A percentile compares a stretch with the other conserved stretches of the same genome.
phyloP scores from a whole-genome alignment of 2,329 filamentous ascomycete genomes.

The Alternaria dauci region DNA sequence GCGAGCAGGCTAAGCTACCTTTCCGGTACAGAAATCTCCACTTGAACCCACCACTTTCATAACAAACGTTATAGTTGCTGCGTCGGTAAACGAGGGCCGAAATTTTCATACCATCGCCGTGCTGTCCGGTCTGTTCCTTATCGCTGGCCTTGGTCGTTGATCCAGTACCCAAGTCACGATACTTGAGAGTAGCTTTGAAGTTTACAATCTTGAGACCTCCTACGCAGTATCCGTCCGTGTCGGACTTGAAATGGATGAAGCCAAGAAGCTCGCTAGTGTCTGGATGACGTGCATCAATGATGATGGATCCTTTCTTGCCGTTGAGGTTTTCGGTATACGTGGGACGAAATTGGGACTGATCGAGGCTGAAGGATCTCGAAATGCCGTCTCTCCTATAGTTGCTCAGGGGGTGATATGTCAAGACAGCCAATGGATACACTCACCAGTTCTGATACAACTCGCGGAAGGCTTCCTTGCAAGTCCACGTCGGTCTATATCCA shows the following conservation, averaged over 20 bases:
- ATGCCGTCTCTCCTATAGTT: slow-evolving; percentile 21
- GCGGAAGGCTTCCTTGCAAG: not conserved
- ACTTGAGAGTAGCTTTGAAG: too few species aligned
- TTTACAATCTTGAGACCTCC: not conserved
- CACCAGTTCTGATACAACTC: slow-evolving; percentile 1
- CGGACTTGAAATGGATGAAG: slow-evolving; percentile 11
- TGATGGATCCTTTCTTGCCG: not conserved
- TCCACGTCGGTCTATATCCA: not conserved
- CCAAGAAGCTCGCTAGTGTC: slow-evolving; percentile 12
- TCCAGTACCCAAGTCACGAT: too few species aligned
- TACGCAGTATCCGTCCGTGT: not conserved
- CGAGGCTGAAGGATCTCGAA: slow-evolving; percentile 13
- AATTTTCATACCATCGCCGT: not conserved
- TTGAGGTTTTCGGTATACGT: not conserved
- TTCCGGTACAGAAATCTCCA: slow-evolving; percentile 15
- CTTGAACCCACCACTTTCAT: slow-evolving; percentile 17
- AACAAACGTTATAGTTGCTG: slow-evolving; percentile 18
- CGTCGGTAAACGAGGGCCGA: slow-evolving; percentile 20
- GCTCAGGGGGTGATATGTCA: not conserved
- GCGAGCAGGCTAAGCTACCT: slow-evolving; percentile 8
- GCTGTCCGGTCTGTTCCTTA: too few species aligned
- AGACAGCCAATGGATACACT: not conserved
- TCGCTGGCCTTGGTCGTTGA: too few species aligned
- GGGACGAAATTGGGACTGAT: slow-evolving; percentile 6
- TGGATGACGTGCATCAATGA: slow-evolving; percentile 1